Base-by-base conservation (phyloP, 495 filamentous ascomycete species). In the Chaetomium fimeti region DNA sequence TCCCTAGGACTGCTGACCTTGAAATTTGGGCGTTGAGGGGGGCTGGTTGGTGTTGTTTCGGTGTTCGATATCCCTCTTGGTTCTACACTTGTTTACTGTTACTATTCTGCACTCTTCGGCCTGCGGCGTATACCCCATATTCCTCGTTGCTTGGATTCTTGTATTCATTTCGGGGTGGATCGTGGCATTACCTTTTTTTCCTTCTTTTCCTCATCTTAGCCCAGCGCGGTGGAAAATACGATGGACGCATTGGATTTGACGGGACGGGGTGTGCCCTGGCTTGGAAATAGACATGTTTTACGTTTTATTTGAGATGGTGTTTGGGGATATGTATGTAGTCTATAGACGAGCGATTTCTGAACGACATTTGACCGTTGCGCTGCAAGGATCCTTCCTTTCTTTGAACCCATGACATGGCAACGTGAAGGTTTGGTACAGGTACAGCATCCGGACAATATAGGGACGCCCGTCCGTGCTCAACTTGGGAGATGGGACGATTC, bases 1-100 rank as follows among this genome's bases (percentile, higher is more conserved):
- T 64, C 63, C 68, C 7, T 58, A 29, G 18, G 16, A 24, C n/a
- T 13, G 24, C 47, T 49, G 24, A 8, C 16, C 1, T 57, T 7
- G 36, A 12, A 38, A 1, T 16, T 40, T 24, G 32, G 40, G 40
- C 16, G 40, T 43, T 43, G 40, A 43, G 40, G 40, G 40, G 4
- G 32, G 32, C 9, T 56, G 20, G 20, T 57, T 57, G 55, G n/a
- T 20, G 28, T 22, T 36, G 40, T 47, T 28, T 16, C 22, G 13
- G 25, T 53, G 29, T 36, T 56, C 25, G 53, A 36, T 57, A 48
- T 15, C 40, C 57, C 57, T 43, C 13, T 18, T 43, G 40, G 12
- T 36, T 36, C 32, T 9, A 9, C 32, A 11, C 12, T 36, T 36
- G 6, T 36, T 32, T 36, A 1, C 32, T 36, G 32, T 36, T 36